Evolutionary conservation across 73 alveolate species (phyloP).

Genomic region (Paramecium biaurelia): DNA sequence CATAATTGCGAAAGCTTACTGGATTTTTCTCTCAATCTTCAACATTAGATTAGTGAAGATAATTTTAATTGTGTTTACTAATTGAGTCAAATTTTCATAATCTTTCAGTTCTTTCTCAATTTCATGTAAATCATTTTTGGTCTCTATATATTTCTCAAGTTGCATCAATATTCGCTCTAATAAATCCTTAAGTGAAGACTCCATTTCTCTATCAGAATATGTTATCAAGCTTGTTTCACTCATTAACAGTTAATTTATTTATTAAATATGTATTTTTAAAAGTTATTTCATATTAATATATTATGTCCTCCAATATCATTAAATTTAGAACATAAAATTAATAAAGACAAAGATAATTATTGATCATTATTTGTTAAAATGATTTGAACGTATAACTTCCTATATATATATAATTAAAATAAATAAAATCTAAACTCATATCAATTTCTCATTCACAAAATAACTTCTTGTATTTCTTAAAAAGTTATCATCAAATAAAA

Average conservation of each 20-base stretch:
- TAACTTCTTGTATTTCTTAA: background rate
- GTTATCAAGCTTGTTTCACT: background rate
- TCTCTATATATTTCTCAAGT: constrained; percentile 8
- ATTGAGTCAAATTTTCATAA: constrained; percentile 22
- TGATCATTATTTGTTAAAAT: too few species aligned
- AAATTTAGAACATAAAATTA: too few species aligned
- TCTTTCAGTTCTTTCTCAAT: constrained; percentile 36
- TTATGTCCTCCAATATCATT: background rate
- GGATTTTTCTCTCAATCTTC: background rate
- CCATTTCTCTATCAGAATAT: constrained; percentile 43
- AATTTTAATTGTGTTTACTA: background rate
- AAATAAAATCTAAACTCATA: background rate
- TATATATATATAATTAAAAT: too few species aligned
- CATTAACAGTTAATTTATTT: constrained; percentile 40
- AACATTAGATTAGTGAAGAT: constrained; percentile 25
- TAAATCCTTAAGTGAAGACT: constrained; percentile 10
- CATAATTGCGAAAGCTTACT: background rate
- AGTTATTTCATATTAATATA: background rate
- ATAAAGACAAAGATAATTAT: too few species aligned
- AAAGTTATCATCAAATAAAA: background rate
- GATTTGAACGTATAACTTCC: too few species aligned
- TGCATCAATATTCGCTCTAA: constrained; percentile 3
- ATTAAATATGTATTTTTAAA: background rate
- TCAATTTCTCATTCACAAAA: background rate
- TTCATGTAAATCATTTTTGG: constrained; percentile 14